phyloP scores from a whole-genome alignment of 2,329 filamentous ascomycete genomes.

The Talaromyces verruculosus region DNA sequence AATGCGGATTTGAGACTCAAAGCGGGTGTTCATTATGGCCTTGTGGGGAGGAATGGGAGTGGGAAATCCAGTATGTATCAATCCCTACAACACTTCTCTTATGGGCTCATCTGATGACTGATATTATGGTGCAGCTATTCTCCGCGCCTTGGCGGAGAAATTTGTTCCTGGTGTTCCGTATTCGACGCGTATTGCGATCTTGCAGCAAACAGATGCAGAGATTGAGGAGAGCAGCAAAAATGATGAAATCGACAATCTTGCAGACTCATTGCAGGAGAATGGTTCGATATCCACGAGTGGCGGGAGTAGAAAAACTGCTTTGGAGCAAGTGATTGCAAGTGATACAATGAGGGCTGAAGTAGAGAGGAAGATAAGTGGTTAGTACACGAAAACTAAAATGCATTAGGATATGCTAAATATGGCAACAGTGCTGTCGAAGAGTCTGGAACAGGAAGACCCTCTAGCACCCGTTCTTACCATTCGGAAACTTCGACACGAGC shows the following conservation, averaged over 20 bases:
- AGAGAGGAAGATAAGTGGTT: conserved; percentile 62
- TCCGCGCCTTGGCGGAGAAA: conserved; percentile 74
- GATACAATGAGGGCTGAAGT: conserved; percentile 53
- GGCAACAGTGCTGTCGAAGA: conserved; percentile 54
- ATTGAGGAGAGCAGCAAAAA: conserved; percentile 26
- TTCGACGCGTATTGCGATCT: conserved; percentile 62
- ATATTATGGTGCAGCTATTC: conserved; percentile 54
- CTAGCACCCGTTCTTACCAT: conserved; percentile 61
- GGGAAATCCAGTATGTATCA: conserved; percentile 70
- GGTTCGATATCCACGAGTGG: conserved; percentile 22
- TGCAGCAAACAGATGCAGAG: conserved; percentile 63
- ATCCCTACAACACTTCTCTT: not conserved
- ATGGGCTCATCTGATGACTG: not conserved
- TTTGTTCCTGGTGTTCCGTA: conserved; percentile 74
- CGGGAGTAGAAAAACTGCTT: conserved; percentile 48
- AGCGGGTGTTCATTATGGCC: conserved; percentile 70
- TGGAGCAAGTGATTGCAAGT: conserved; percentile 65
- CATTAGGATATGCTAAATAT: not conserved
- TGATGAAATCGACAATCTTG: conserved; percentile 22
- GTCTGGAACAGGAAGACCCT: conserved; percentile 54
- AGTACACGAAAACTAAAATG: conserved; percentile 22
- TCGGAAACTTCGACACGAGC: conserved; percentile 62
- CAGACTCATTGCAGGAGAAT: conserved; percentile 18
- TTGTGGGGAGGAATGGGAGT: conserved; percentile 77
- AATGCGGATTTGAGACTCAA: conserved; percentile 72